Base-by-base conservation (phyloP, 805 yeast species). In the Lipomyces anomalus region DNA sequence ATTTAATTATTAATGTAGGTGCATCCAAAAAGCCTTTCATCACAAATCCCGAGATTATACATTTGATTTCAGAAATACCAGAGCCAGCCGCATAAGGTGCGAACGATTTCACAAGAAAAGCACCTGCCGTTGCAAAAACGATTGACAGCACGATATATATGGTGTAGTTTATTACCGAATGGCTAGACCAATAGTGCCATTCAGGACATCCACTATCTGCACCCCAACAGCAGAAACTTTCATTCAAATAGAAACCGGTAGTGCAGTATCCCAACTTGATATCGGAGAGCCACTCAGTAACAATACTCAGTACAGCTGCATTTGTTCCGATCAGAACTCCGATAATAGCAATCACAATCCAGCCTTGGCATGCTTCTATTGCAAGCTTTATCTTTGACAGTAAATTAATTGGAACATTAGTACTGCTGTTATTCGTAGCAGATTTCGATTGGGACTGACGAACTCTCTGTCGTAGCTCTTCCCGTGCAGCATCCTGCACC, bases 41-140 rank as follows among this genome's bases (percentile, higher is more conserved):
- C 22, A 75, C 77, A 62, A 89, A 94, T 0, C 99, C 99, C 0
- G 94, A 80, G 0, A 89, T 86, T 52, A 92, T 88, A 61, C 92
- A 84, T 65, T 94, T 92, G 61, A 92, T 90, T 65, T 92, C 99
- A 13, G 97, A 84, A 41, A 92, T 94, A 0, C 99, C 99, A 4
- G 95, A 84, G 0, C 99, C 99, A 1, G 97, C 94, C 1, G 98
- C 97, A 80, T 72, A 40, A 1, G 95, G 95, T 0, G 95, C 89
- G 55, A 78, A 79, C 11, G 63, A 62, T 53, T 77, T 71, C 38
- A 94, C 95, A 29, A 88, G 60, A 11, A 72, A 61, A 0, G 90
- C 86, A 1, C 95, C 80, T 7, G 72, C 54, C 6, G 72, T 62
- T 2, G 92, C 84, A 56, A 90, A 79, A 0, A 68, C 13, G 0